Conservation (phyloP, 1,284 basidiomycete species). For the Cryptococcus neoformans region DNA sequence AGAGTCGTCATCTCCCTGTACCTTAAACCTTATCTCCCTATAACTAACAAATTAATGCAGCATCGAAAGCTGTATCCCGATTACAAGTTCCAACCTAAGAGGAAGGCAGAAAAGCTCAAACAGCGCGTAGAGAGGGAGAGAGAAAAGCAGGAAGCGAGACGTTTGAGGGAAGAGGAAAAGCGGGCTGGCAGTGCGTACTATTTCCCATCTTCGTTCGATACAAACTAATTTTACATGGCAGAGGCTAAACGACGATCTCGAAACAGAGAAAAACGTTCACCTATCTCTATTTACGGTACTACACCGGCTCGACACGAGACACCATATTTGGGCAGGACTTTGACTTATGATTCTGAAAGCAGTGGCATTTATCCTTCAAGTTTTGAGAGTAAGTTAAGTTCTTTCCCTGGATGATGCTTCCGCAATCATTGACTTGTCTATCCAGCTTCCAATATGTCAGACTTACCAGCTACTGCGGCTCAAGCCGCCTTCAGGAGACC, state of each 20-base stretch:
- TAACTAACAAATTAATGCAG: constrained; percentile 16
- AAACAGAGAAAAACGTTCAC: constrained; percentile 3
- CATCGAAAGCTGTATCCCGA: constrained; percentile 64
- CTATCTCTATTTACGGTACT: constrained; percentile 2
- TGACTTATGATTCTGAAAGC: background rate
- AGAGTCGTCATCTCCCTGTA: background rate
- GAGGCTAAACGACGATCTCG: constrained; percentile 7
- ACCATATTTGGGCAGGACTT: background rate
- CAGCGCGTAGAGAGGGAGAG: constrained; percentile 50
- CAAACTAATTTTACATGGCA: background rate
- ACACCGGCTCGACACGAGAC: background rate
- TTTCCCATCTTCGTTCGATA: background rate
- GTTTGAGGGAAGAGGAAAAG: constrained; percentile 21
- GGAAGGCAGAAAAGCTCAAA: constrained; percentile 61
- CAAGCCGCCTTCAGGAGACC: background rate
- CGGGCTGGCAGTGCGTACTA: constrained; percentile 10
- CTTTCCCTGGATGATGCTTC: background rate
- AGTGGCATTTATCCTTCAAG: background rate
- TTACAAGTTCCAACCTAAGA: constrained; percentile 70
- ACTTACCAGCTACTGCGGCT: background rate
- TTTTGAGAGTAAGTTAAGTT: background rate
- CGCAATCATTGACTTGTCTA: background rate
- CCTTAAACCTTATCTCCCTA: background rate
- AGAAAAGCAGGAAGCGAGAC: constrained; percentile 27
- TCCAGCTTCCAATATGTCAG: background rate